These are phyloP conservation scores for Blastobotrys persicus DNA, from an alignment of 1,139 yeast species.

Conservation along the genomic window DNA sequence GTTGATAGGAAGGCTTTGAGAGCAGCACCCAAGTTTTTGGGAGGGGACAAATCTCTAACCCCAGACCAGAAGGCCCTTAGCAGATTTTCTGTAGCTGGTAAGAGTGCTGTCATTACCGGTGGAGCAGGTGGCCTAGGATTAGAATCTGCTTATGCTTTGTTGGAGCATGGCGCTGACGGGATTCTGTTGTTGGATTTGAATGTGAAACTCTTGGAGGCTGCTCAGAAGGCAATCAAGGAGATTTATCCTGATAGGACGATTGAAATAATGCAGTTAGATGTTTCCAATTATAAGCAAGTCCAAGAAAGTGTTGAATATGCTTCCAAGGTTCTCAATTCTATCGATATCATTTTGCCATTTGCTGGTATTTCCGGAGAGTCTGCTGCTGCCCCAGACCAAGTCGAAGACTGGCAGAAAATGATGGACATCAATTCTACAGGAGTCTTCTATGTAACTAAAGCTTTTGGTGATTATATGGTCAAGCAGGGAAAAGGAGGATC, in stretches of 20 bases:
- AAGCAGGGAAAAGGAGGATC: constrained; percentile 15
- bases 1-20: neutral
- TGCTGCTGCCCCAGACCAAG: neutral
- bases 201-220: neutral
- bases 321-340: constrained; percentile 4
- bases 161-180: constrained; percentile 18
- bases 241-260: constrained; percentile 15
- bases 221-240: constrained; percentile 1
- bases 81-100: constrained; percentile 16
- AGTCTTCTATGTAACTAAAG: constrained; percentile 20
- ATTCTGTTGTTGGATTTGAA: constrained; percentile 13
- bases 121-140: constrained; percentile 19
- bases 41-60: constrained; percentile 5
- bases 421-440: constrained; percentile 18
- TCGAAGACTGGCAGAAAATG: constrained; percentile 10
- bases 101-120: constrained; percentile 19
- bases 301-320: constrained; percentile 10
- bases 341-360: constrained; percentile 15
- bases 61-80: constrained; percentile 14
- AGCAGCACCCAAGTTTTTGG: constrained; percentile 2
- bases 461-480: constrained; percentile 15
- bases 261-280: constrained; percentile 6
- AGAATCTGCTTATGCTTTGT: constrained; percentile 18
- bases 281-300: constrained; percentile 5
- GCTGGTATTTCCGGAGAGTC: constrained; percentile 12